Evolutionary conservation across 2,329 filamentous ascomycete genomes (phyloP), one percentile per base, ranked within the genome.

Genomic region (Fusarium zealandicum): DNA sequence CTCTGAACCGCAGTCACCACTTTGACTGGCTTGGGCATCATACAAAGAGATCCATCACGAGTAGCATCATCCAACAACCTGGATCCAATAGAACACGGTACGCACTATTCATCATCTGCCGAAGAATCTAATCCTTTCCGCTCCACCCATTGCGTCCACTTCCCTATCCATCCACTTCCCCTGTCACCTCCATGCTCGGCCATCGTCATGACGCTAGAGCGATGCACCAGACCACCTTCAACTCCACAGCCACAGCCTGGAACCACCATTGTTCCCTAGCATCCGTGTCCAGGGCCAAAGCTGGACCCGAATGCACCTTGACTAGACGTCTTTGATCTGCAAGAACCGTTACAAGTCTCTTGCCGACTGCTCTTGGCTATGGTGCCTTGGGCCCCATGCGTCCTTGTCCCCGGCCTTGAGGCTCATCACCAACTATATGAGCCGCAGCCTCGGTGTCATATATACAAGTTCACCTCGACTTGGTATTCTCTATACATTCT

Each of bases 341-440:
- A 7, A n/a, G 13, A 31, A 31, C 13, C 4, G 28, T 13, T 31
- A 31, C 11, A 31, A 13, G 28, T 42, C 46, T 18, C 36, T 28
- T 54, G 17, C 18, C 33, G 14, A 41, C 14, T 41, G 6, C 25
- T 45, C 32, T 37, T 41, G 32, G 35, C n/a, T 30, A 57, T 60
- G 31, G 39, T 57, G 59, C 52, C 51, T 60, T 63, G 59, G 35
- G 45, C 41, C 55, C 56, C 55, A 40, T 57, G 38, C 33, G 48
- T 61, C 51, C 56, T 32, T 28, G 37, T 44, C 33, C 32, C 47
- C 17, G 54, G 55, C 59, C 46, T 37, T 47, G 58, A 57, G 59
- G 59, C 61, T 65, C 55, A 53, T 56, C 45, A 54, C 59, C 59
- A 42, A 62, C 57, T 48, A 25, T 59, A 31, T 40, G 25, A 59